These are phyloP conservation scores for Marsdenia floribunda DNA, from an alignment of 257 asterid genomes.

Conservation along the genomic window DNA sequence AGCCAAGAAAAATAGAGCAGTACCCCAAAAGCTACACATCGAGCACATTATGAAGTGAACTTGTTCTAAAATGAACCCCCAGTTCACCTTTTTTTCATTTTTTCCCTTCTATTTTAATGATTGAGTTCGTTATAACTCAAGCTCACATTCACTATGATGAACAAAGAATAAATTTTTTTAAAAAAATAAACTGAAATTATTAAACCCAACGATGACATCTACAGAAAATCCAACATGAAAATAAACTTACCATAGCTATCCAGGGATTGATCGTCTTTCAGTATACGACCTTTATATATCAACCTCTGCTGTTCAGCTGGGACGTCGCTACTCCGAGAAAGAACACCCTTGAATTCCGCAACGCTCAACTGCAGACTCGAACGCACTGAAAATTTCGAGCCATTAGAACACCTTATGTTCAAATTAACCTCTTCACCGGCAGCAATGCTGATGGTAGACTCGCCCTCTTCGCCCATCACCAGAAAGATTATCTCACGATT, in stretches of 20 bases:
- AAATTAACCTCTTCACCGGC: conserved; percentile 45
- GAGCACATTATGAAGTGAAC: no score
- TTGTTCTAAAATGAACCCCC: no score
- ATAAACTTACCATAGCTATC: conserved; percentile 33
- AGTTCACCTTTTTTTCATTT: neutral
- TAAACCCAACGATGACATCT: neutral
- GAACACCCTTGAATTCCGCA: conserved; percentile 40
- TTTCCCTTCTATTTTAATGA: neutral
- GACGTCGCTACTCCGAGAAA: conserved; percentile 51
- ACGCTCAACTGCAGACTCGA: conserved; percentile 50
- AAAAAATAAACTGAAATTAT: neutral
- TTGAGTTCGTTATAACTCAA: neutral
- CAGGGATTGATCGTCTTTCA: conserved; percentile 59
- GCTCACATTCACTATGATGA: neutral
- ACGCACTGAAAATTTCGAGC: conserved; percentile 53
- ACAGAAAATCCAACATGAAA: neutral
- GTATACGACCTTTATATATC: conserved; percentile 59
- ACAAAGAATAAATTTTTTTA: no score
- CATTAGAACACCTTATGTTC: conserved; percentile 60
- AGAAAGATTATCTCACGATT: conserved; percentile 18
- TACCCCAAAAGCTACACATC: no score
- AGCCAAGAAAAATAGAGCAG: neutral
- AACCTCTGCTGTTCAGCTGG: conserved; percentile 56
- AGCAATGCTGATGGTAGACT: conserved; percentile 3
- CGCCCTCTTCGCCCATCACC: conserved; percentile 37